Evolutionary conservation across 2,329 filamentous ascomycete genomes (phyloP).

Genomic region (Fusarium keratoplasticum): DNA sequence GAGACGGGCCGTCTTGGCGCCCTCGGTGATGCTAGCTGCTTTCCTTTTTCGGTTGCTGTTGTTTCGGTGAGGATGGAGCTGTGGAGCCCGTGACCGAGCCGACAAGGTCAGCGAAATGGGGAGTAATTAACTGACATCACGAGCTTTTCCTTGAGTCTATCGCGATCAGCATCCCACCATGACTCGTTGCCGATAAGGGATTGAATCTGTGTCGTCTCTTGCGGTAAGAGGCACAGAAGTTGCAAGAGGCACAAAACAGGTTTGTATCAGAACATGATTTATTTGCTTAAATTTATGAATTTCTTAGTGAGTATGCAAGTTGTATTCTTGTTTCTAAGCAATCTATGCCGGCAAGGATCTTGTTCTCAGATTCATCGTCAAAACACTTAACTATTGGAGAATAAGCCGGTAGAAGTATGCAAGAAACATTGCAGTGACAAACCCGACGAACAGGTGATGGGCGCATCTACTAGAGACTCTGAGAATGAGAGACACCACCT

Average conservation of each 20-base stretch:
- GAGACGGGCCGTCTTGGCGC: conserved; percentile 6
- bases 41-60: neutral
- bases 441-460: neutral
- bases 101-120: conserved; percentile 6
- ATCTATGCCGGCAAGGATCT: neutral
- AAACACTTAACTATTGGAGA: neutral
- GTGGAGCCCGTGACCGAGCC: conserved; percentile 1
- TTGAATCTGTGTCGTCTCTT: neutral
- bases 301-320: neutral
- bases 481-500: neutral
- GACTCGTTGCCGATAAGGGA: neutral
- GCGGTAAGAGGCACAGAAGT: neutral
- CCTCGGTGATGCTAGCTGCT: neutral
- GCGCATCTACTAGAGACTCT: neutral
- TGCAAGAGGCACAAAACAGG: neutral
- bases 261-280: neutral
- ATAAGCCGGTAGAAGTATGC: neutral
- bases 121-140: conserved; percentile 3
- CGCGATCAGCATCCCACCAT: conserved; percentile 31
- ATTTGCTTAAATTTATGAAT: neutral
- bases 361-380: neutral
- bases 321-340: neutral
- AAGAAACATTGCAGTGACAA: neutral
- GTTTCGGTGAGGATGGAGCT: conserved; percentile 7
- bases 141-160: conserved; percentile 27